Conservation (phyloP, 495 filamentous ascomycete genomes). For the Penicillium lividum region DNA sequence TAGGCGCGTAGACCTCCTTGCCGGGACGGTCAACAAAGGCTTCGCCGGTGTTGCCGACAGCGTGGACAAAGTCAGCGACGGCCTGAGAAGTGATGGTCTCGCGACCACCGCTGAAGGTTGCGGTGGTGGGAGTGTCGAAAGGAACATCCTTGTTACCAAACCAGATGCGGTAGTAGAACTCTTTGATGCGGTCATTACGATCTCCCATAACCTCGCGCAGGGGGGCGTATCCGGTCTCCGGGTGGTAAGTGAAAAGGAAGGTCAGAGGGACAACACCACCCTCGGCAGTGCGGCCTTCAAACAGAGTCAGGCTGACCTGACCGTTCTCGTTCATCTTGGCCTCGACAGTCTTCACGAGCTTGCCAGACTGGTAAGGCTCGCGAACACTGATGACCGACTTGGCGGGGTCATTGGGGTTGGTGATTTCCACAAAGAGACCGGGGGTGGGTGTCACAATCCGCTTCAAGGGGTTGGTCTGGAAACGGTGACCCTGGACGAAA, state of each 20-base stretch:
- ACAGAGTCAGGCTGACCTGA: slow-evolving; percentile 81
- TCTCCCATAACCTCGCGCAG: slow-evolving; percentile 93
- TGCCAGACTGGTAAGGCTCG: slow-evolving; percentile 62
- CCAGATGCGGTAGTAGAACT: slow-evolving; percentile 95
- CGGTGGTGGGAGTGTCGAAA: slow-evolving; percentile 79
- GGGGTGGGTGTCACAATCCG: slow-evolving; percentile 81
- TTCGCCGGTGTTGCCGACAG: slow-evolving; percentile 95
- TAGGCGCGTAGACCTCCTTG: slow-evolving; percentile 92
- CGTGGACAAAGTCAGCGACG: slow-evolving; percentile 97
- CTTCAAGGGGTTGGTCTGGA: slow-evolving; percentile 94
- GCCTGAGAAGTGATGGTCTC: slow-evolving; percentile 83
- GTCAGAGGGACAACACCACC: slow-evolving; percentile 76
- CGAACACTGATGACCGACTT: slow-evolving; percentile 81
- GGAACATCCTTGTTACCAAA: slow-evolving; percentile 86
- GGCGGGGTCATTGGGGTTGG: slow-evolving; percentile 71
- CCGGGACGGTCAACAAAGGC: slow-evolving; percentile 97
- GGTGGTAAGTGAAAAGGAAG: slow-evolving; percentile 86
- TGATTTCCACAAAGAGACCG: slow-evolving; percentile 86
- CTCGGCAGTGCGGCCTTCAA: slow-evolving; percentile 84
- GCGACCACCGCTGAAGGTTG: slow-evolving; percentile 84
- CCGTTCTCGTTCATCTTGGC: slow-evolving; percentile 71
- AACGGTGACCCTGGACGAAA: slow-evolving; percentile 92
- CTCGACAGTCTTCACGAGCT: slow-evolving; percentile 81
- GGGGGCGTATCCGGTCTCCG: slow-evolving; percentile 90
- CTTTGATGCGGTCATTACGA: slow-evolving; percentile 94